A percentile compares a stretch with the other conserved stretches of the same genome.
These are phyloP conservation scores for Annulohypoxylon bovei DNA, from an alignment of 495 filamentous ascomycete genomes.

Conservation along the genomic window DNA sequence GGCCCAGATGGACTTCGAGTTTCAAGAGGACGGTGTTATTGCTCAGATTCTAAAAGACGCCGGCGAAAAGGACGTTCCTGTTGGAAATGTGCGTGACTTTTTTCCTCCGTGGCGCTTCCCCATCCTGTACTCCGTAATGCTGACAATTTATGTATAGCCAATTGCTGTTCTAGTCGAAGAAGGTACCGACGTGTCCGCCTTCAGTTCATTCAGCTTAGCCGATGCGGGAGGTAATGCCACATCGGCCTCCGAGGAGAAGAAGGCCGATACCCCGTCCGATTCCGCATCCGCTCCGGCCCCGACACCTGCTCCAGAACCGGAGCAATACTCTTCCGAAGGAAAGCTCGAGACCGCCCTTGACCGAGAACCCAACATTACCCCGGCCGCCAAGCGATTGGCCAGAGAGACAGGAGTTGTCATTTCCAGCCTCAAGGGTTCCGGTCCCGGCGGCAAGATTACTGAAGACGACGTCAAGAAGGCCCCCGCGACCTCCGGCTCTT, in stretches of 20 bases:
- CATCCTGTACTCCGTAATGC: constrained; percentile 43
- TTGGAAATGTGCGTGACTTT: constrained; percentile 82
- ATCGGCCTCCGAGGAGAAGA: constrained; percentile 66
- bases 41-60: constrained; percentile 95
- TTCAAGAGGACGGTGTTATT: constrained; percentile 96
- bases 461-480: constrained; percentile 92
- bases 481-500: constrained; percentile 52
- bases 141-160: constrained; percentile 69
- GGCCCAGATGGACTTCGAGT: constrained; percentile 99
- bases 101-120: constrained; percentile 29
- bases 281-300: constrained; percentile 67
- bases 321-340: constrained; percentile 79
- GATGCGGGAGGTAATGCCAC: constrained; percentile 89
- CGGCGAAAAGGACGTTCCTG: constrained; percentile 93
- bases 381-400: constrained; percentile 81
- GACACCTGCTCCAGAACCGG: constrained; percentile 65
- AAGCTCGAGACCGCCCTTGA: constrained; percentile 84
- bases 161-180: constrained; percentile 97
- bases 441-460: constrained; percentile 85
- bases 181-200: constrained; percentile 82
- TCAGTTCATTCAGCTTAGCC: constrained; percentile 85
- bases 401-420: constrained; percentile 86
- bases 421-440: constrained; percentile 85
- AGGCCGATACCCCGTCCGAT: constrained; percentile 66
- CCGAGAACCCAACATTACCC: constrained; percentile 75